A percentile compares a stretch with the other conserved stretches of the same genome.
Evolutionary conservation across 805 yeast genomes (phyloP).

Genomic region (Saccharomyces kudriavzevii): DNA sequence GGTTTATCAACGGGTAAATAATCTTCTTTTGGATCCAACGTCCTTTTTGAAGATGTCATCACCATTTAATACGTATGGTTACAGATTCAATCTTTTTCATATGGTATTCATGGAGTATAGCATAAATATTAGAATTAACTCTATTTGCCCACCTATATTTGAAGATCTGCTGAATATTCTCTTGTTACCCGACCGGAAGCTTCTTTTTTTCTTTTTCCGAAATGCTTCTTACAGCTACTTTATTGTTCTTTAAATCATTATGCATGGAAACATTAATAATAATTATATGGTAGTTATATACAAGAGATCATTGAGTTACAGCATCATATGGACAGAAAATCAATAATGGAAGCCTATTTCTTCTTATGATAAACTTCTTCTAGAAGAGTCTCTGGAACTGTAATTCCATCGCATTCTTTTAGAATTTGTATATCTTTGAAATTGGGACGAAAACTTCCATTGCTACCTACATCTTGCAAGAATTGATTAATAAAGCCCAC

Average conservation of each 20-base stretch:
- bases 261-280: not conserved
- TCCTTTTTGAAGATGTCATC: not conserved
- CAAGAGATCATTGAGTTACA: not conserved
- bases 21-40: not conserved
- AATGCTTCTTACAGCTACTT: no score
- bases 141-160: not conserved
- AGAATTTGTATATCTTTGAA: not conserved
- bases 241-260: not conserved
- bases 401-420: not conserved
- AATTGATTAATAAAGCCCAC: not conserved
- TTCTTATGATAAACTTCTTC: not conserved
- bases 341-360: not conserved
- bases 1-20: not conserved
- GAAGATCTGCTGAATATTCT: not conserved
- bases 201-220: not conserved
- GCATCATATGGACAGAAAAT: not conserved
- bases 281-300: not conserved
- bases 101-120: not conserved
- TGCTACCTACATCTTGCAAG: not conserved
- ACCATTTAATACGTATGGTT: not conserved
- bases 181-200: not conserved
- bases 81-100: not conserved
- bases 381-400: not conserved
- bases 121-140: not conserved
- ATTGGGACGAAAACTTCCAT: not conserved